Conservation (phyloP, 2,329 filamentous ascomycete species). For the Rutstroemia sp. region DNA sequence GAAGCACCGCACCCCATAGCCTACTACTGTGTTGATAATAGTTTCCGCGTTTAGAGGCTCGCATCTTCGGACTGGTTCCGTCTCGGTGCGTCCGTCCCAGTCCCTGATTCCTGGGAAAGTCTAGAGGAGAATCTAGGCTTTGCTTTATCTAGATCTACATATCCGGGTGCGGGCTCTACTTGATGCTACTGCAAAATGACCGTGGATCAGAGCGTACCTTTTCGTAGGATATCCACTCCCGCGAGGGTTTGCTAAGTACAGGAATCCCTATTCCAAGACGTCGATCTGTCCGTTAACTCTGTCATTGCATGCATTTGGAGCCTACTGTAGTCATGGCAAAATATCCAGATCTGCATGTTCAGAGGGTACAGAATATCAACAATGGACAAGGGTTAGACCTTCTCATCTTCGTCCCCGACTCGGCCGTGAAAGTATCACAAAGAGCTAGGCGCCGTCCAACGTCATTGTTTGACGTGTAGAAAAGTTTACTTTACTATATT, state of each 20-base stretch:
- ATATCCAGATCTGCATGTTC: background rate
- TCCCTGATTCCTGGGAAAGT: background rate
- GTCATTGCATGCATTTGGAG: background rate
- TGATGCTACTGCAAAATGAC: too few relatives aligned
- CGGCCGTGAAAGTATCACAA: background rate
- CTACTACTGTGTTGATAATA: background rate
- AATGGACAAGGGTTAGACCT: background rate
- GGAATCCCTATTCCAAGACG: background rate
- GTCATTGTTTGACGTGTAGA: background rate
- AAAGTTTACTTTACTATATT: background rate
- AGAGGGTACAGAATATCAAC: background rate
- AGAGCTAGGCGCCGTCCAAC: background rate
- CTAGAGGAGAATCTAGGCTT: background rate
- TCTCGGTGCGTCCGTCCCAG: background rate
- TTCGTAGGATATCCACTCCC: too few relatives aligned
- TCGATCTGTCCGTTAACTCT: background rate
- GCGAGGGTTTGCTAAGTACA: too few relatives aligned
- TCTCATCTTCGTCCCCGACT: background rate
- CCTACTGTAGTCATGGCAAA: background rate
- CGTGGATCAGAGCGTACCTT: too few relatives aligned
- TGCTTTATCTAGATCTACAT: conserved; percentile 2
- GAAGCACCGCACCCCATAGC: too few relatives aligned
- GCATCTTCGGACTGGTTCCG: background rate
- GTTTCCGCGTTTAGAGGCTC: background rate
- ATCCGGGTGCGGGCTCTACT: too few relatives aligned